Evolutionary conservation across 2,329 filamentous ascomycete genomes (phyloP), one percentile per base, ranked within the genome.

Genomic region (Neurospora sp.): DNA sequence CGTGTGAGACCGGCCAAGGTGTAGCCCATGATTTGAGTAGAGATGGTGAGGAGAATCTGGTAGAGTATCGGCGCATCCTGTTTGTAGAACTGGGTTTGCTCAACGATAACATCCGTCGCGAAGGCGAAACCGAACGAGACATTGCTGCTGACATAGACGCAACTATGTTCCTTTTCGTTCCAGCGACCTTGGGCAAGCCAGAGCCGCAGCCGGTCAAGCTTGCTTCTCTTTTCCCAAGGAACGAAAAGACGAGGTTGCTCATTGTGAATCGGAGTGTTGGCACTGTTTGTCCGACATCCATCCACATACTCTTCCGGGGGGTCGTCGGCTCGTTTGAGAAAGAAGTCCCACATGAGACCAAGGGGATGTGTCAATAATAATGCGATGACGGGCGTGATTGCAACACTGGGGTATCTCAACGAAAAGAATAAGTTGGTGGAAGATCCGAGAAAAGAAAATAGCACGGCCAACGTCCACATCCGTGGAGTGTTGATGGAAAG

Each of bases 111-210:
- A 81, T 96, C 92, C 37, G 92, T 96, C 8, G 92, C 92, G 80
- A 96, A 96, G 36, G 92, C 92, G 80, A 96, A 96, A 1, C 92
- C 92, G 78, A 96, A 96, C 23, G 92, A 93, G 57, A 96, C 92
- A 77, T 96, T 96, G 81, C 92, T 95, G 83, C 91, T 93, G 75
- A 96, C 92, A 75, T 96, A 96, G 68, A 96, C 92, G 77, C 92
- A 96, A 57, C 90, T 92, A 79, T 96, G 92, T 78, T 96, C 92
- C 78, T 96, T 96, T 77, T 93, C 90, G 77, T 96, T 96, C 92
- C 92, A 96, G 41, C 82, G 85, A 3, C 92, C 92, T 79, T 95
- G 92, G 1, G 88, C 89, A 37, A 95, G 83, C 92, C 92, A 96
- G 41, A 91, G 82, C 66, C 91, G 87, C 70, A 89, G 77, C 4